A percentile compares a stretch with the other conserved stretches of the same genome.
Evolutionary conservation across 495 filamentous ascomycete species (phyloP).

Genomic region (Xylaria grammica): DNA sequence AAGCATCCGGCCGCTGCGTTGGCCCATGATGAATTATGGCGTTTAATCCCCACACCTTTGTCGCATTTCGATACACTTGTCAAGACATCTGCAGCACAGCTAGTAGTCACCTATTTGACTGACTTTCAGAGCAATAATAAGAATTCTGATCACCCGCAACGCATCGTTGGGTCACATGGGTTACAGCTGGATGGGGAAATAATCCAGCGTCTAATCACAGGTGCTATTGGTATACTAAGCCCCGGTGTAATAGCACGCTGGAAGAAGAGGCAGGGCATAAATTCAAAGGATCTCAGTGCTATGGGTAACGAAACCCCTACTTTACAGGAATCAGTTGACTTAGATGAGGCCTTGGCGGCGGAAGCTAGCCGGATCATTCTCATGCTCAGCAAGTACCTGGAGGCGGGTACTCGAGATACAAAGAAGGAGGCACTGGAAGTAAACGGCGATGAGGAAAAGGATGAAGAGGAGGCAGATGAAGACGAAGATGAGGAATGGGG

Average conservation of each 20-base stretch:
- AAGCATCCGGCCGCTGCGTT: slow-evolving; percentile 67
- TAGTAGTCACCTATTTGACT: slow-evolving; percentile 77
- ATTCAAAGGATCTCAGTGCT: not conserved
- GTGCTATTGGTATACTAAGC: slow-evolving; percentile 68
- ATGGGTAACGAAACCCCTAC: slow-evolving; percentile 9
- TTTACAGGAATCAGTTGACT: slow-evolving; percentile 2
- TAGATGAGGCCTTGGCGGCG: slow-evolving; percentile 47
- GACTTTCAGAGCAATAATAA: slow-evolving; percentile 73
- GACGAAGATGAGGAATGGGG: slow-evolving; percentile 43
- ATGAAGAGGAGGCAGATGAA: slow-evolving; percentile 32
- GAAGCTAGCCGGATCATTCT: slow-evolving; percentile 63
- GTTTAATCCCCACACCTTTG: slow-evolving; percentile 64
- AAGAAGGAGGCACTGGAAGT: slow-evolving; percentile 18
- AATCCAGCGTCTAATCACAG: slow-evolving; percentile 68
- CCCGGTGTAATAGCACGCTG: slow-evolving; percentile 58
- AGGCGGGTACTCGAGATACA: slow-evolving; percentile 21
- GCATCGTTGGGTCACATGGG: slow-evolving; percentile 72
- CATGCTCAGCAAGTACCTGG: slow-evolving; percentile 49
- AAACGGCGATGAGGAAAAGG: slow-evolving; percentile 37
- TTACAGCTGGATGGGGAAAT: slow-evolving; percentile 67
- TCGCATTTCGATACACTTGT: slow-evolving; percentile 76
- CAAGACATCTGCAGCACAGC: slow-evolving; percentile 73
- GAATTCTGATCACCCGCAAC: slow-evolving; percentile 57
- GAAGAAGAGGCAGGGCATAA: slow-evolving; percentile 40
- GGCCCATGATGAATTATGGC: slow-evolving; percentile 68